Base-by-base conservation (phyloP, 2,329 filamentous ascomycete species). In the Aspergillus transmontanensis region DNA sequence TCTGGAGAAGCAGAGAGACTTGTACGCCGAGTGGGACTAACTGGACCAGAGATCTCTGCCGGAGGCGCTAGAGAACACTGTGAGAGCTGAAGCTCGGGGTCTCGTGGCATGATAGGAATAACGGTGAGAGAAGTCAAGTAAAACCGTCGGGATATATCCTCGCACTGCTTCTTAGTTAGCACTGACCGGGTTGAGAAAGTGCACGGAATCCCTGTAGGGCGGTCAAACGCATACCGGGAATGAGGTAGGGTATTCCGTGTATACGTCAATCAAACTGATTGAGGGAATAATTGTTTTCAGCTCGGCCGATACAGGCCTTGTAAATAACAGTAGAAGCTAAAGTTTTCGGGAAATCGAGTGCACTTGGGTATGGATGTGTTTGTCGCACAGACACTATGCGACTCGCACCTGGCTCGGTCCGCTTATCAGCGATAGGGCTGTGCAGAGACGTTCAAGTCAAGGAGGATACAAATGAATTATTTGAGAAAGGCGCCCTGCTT, bases 1-100 rank as follows among this genome's bases (percentile, higher is more conserved):
- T 76, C 73, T 64, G 77, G 75, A 6, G 78, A 80, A 32, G 76
- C 71, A 30, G 78, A 78, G 36, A 76, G 69, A 58, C 69, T 75
- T 45, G 71, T 63, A 50, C 73, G 71, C 56, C 69, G 72, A 36
- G 67, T 68, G 56, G 78, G 76, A 28, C 75, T 78, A 60, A 72
- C 72, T 16, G 78, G 78, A 45, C 72, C 72, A 34, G 71, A 64
- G 14, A 80, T 76, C 64, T 80, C 78, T n/a, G 71, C 73, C 6
- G 78, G 73, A 57, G 78, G 75, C 57, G 72, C 76, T 65, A 80
- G 70, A 57, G 74, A 76, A 62, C 68, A 69, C 68, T 75, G 74
- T 63, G 76, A 76, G 12, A 64, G 63, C 56, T 66, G 69, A 60
- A 61, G 51, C 58, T 74, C 72, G 48, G 66, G 53, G 39, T 68